Percentiles rank a stretch among this genome's conserved stretches.
These are phyloP conservation scores for Gillenia trifoliata DNA, from an alignment of 306 rosid genomes.

Conservation along the genomic window DNA sequence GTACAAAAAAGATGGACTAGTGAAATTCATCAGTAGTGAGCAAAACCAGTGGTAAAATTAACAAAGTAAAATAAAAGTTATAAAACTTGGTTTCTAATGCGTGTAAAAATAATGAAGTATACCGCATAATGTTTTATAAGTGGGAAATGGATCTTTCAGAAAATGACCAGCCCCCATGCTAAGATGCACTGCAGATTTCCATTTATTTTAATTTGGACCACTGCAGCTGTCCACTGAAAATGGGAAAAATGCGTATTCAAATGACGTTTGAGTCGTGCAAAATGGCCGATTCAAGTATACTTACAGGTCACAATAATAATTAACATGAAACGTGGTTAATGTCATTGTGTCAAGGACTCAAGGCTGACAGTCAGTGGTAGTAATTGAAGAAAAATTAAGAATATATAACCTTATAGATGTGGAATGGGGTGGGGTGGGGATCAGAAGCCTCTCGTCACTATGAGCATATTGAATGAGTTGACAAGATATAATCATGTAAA, in stretches of 20 bases:
- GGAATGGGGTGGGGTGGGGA: not conserved
- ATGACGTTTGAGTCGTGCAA: not conserved
- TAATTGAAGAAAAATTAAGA: too few relatives aligned
- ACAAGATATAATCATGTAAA: not conserved
- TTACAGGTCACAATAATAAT: not conserved
- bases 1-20: too few relatives aligned
- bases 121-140: not conserved
- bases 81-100: too few relatives aligned
- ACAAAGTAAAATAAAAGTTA: too few relatives aligned
- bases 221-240: not conserved
- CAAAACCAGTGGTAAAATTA: too few relatives aligned
- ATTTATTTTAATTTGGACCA: not conserved
- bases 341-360: not conserved
- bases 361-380: not conserved
- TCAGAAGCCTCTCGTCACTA: not conserved
- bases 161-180: conserved; percentile 4
- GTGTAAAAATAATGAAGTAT: too few relatives aligned
- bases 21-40: too few relatives aligned
- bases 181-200: not conserved
- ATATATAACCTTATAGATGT: too few relatives aligned
- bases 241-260: not conserved
- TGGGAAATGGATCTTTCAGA: not conserved
- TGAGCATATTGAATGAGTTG: not conserved
- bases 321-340: not conserved
- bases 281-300: conserved; percentile 3